Percentiles rank a stretch among this genome's conserved stretches.
phyloP scores from a whole-genome alignment of 108 stramenopile species.

The Cyclotella atomus region DNA sequence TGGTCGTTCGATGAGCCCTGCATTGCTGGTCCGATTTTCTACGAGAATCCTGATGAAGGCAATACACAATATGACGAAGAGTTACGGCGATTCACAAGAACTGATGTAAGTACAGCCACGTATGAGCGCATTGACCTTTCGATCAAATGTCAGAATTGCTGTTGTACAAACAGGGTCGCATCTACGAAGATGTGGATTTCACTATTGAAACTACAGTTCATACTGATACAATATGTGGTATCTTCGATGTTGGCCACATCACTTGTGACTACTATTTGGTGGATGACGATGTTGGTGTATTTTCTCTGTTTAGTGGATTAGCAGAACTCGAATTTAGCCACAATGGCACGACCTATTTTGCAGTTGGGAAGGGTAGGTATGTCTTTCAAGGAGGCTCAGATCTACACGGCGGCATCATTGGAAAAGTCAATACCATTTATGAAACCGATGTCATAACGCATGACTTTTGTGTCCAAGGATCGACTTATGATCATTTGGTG shows the following conservation, averaged over 20 bases:
- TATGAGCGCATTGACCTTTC: no score
- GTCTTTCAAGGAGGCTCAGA: conserved; percentile 15
- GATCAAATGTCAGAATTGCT: no score
- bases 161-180: background rate
- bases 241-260: background rate
- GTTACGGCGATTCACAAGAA: background rate
- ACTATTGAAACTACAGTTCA: background rate
- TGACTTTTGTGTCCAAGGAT: conserved; percentile 11
- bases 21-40: background rate
- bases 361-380: background rate
- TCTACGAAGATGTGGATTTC: background rate
- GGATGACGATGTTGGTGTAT: conserved; percentile 12
- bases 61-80: background rate
- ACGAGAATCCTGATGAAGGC: conserved; percentile 7
- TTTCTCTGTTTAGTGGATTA: conserved; percentile 10
- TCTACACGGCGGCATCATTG: conserved; percentile 7
- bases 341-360: background rate
- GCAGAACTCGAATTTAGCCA: conserved; percentile 6
- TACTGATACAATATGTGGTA: background rate
- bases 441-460: conserved; percentile 6
- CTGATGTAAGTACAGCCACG: background rate
- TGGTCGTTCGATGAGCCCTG: conserved; percentile 14
- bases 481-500: conserved; percentile 7
- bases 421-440: background rate
- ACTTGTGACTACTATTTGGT: conserved; percentile 7